Base-by-base conservation (phyloP, 139 green algal species). In the Chlorella sorokiniana region DNA sequence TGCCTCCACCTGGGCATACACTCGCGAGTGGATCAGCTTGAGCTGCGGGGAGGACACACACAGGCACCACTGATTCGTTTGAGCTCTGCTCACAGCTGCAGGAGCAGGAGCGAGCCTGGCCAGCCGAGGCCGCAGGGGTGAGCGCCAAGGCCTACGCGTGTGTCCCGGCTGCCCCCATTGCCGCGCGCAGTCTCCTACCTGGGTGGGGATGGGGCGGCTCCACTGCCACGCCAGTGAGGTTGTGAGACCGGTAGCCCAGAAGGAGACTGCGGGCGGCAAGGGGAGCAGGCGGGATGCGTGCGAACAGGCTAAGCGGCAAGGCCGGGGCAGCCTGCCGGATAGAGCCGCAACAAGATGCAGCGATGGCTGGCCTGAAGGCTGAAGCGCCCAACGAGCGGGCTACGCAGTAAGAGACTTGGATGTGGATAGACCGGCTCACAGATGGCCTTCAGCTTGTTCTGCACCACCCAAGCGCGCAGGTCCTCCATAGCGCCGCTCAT, bases 11-110 rank as follows among this genome's bases (percentile, higher is more conserved):
- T 91, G 87, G 23, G 87, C 87, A 74, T 86, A 87, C 0, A 91
- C 73, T 31, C 87, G 76, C 4, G 61, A 65, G 54, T 91, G 87
- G 27, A 91, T 91, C 7, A 91, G 42, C 69, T 90, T 89, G 35
- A 89, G 63, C 38, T 82, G 69, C n/a, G 38, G 18, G 59, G 37
- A 1, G 4, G 14, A 52, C 14, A 4, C 35, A 5, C 8, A 18
- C 10, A 23, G 23, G 33, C 3, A 2, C 61, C 27, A 31, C 16
- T 27, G 7, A 7, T n/a, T 23, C 61, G 10, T 48, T 14, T 25
- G 20, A 2, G 38, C 27, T 16, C 3, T 2, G 6, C 6, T 20
- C 52, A 9, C 25, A 16, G 52, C 9, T 3, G 5, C 52, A 61
- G 52, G 52, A 23, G 27, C 22, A 10, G 52, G 5, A 16, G 22